These are phyloP conservation scores for Gomphus sp. DNA, from an alignment of 1,284 basidiomycete species.

Conservation along the genomic window DNA sequence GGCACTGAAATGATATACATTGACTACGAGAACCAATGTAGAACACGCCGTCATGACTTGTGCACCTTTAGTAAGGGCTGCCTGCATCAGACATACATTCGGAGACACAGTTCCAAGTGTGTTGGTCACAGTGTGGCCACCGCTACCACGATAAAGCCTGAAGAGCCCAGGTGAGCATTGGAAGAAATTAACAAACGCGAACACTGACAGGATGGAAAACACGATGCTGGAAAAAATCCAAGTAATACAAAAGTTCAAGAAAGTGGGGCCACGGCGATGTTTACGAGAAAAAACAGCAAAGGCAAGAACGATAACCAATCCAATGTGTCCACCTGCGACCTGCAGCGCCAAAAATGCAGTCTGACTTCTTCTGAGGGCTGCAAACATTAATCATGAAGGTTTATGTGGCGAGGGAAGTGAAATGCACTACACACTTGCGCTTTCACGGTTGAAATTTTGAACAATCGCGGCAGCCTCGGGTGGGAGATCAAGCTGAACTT, in stretches of 20 bases:
- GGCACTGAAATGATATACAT: not conserved
- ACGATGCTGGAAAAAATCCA: conserved; percentile 27
- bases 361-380: not conserved
- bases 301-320: conserved; percentile 20
- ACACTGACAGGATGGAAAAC: conserved; percentile 21
- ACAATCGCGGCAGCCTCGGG: not conserved
- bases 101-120: not conserved
- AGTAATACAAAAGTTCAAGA: conserved; percentile 26
- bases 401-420: not conserved
- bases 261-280: conserved; percentile 25
- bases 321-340: conserved; percentile 19
- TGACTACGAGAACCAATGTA: not conserved
- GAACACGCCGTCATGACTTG: conserved; percentile 8
- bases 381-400: not conserved
- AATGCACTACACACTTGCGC: not conserved
- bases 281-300: conserved; percentile 21
- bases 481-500: not conserved
- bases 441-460: not conserved
- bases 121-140: not conserved
- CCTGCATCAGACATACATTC: not conserved
- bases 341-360: conserved; percentile 22
- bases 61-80: not conserved
- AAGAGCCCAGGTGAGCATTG: not conserved
- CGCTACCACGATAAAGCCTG: conserved; percentile 5
- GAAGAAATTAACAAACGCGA: no score